These are phyloP conservation scores for Dipteronia sinensis DNA, from an alignment of 345 rosid genomes.

Conservation along the genomic window DNA sequence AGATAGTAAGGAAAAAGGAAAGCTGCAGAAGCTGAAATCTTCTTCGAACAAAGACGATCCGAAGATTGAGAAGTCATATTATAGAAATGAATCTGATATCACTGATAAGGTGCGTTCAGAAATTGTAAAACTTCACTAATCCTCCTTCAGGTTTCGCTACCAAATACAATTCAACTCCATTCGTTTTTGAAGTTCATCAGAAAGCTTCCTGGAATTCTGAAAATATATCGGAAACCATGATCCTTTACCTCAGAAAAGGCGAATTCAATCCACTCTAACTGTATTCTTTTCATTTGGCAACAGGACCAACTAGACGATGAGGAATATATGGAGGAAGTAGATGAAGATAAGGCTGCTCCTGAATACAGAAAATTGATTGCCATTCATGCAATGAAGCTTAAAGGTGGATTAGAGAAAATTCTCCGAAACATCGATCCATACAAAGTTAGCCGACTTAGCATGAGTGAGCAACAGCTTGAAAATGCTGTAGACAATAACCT, in stretches of 20 bases:
- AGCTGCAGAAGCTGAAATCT: not conserved
- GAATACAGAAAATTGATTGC: conserved; percentile 63
- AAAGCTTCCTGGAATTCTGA: not conserved
- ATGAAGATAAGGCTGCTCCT: conserved; percentile 39
- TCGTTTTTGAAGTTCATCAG: too few relatives aligned
- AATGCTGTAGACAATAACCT: conserved; percentile 40
- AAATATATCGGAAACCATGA: not conserved
- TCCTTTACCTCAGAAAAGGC: not conserved
- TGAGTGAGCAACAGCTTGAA: conserved; percentile 73
- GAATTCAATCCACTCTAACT: not conserved
- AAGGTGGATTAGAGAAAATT: conserved; percentile 46
- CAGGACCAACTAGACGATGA: conserved; percentile 34
- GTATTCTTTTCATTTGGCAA: not conserved
- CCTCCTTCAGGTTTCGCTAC: not conserved
- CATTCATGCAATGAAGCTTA: conserved; percentile 73
- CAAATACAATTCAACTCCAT: not conserved
- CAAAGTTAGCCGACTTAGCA: conserved; percentile 60
- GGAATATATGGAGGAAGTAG: conserved; percentile 35
- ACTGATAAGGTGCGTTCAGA: conserved; percentile 15
- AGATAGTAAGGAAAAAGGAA: conserved; percentile 19
- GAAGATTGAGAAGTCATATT: conserved; percentile 15
- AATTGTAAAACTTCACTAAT: too few relatives aligned
- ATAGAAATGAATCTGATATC: conserved; percentile 17
- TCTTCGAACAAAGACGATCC: conserved; percentile 17
- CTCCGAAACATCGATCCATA: conserved; percentile 45